Conservation (phyloP, 23 red algal genomes). For the Chondrus crispus region DNA sequence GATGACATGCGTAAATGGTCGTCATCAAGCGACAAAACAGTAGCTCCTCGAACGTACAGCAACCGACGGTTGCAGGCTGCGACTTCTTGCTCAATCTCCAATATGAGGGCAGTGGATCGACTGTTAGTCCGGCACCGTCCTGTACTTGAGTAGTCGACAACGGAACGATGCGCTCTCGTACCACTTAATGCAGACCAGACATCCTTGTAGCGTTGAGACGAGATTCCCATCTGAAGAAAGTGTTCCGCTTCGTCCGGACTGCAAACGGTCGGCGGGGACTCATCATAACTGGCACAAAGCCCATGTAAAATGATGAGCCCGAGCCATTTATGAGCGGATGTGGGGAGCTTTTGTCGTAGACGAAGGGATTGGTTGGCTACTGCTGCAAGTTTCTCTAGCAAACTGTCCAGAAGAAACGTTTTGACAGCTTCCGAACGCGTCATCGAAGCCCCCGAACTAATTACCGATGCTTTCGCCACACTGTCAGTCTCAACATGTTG, state of each 20-base stretch:
- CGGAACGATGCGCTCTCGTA: background rate
- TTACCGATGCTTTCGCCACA: too few species aligned
- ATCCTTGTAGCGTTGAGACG: background rate
- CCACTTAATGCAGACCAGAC: background rate
- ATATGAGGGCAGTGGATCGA: background rate
- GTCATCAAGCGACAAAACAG: background rate
- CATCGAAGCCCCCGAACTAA: too few species aligned
- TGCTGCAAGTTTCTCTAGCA: background rate
- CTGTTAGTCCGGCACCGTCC: background rate
- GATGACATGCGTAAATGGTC: slow-evolving; percentile 8
- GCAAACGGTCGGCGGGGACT: background rate
- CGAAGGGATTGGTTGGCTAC: background rate
- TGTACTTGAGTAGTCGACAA: background rate
- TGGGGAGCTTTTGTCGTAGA: background rate
- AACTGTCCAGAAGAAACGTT: background rate
- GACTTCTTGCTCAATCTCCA: slow-evolving; percentile 13
- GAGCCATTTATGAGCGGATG: background rate
- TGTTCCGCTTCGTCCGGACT: background rate
- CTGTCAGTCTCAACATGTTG: too few species aligned
- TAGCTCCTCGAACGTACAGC: background rate
- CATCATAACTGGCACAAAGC: background rate
- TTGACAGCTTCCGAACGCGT: background rate
- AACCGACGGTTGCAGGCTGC: background rate
- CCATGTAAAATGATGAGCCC: background rate
- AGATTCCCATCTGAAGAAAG: background rate